phyloP scores from a whole-genome alignment of 2,329 filamentous ascomycete species.

The Leptographium galeiforme region DNA sequence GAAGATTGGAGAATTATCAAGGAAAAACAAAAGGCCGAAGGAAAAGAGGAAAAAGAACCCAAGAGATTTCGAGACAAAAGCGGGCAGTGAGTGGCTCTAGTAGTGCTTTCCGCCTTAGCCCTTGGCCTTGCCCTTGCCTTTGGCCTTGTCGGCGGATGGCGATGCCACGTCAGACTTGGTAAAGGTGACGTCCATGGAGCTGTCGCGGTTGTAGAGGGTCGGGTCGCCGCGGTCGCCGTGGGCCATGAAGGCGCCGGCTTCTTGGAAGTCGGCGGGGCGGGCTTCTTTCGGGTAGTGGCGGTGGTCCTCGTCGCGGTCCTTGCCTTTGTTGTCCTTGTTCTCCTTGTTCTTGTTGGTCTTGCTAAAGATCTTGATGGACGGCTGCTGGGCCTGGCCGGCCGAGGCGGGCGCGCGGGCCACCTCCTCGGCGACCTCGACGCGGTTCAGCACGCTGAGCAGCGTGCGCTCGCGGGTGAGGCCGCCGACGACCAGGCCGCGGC shows the following conservation, averaged over 20 bases:
- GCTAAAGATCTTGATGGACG: slow-evolving; percentile 56
- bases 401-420: slow-evolving; percentile 34
- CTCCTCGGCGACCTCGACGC: slow-evolving; percentile 43
- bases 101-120: slow-evolving; percentile 3
- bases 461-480: slow-evolving; percentile 75
- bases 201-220: slow-evolving; percentile 56
- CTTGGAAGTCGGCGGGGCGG: slow-evolving; percentile 52
- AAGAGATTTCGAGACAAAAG: too few relatives aligned
- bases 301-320: slow-evolving; percentile 18
- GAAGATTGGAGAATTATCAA: too few relatives aligned
- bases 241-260: slow-evolving; percentile 64
- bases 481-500: slow-evolving; percentile 66
- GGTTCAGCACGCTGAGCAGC: slow-evolving; percentile 68
- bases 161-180: slow-evolving; percentile 21
- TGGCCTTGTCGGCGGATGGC: slow-evolving; percentile 14
- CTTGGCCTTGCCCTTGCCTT: slow-evolving; percentile 10
- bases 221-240: slow-evolving; percentile 81
- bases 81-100: background rate
- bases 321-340: slow-evolving; percentile 24
- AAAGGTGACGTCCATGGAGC: slow-evolving; percentile 31
- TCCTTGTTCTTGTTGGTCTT: slow-evolving; percentile 44
- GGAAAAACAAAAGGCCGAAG: too few relatives aligned
- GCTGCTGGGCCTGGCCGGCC: background rate
- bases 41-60: too few relatives aligned
- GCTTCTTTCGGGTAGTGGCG: slow-evolving; percentile 37